A percentile compares a stretch with the other conserved stretches of the same genome.
Conservation (phyloP, 2,329 filamentous ascomycete species). For the Didymella keratinophila region DNA sequence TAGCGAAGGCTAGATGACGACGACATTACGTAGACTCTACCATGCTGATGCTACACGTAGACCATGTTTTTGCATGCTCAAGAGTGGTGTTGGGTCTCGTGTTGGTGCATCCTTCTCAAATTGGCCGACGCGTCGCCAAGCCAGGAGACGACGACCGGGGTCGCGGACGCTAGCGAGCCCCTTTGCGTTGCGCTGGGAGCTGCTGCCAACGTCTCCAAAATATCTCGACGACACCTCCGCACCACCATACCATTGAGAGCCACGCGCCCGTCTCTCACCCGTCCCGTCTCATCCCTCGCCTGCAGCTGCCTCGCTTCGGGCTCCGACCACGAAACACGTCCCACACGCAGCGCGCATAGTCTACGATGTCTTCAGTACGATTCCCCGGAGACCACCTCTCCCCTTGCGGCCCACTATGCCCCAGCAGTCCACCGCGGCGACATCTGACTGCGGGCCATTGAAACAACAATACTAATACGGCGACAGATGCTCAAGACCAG, state of each 20-base stretch:
- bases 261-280: constrained; percentile 26
- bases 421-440: constrained; percentile 25
- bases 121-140: constrained; percentile 36
- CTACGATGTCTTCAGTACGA: constrained; percentile 51
- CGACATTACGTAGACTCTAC: background rate
- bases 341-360: constrained; percentile 31
- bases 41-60: background rate
- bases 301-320: constrained; percentile 32
- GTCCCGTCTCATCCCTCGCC: constrained; percentile 32
- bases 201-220: constrained; percentile 52
- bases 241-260: constrained; percentile 36
- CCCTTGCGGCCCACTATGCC: constrained; percentile 34
- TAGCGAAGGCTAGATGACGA: background rate
- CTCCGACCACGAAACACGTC: constrained; percentile 28
- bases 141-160: constrained; percentile 45
- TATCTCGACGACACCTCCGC: constrained; percentile 48
- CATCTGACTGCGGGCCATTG: constrained; percentile 27
- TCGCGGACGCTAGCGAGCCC: constrained; percentile 48
- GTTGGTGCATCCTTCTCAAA: constrained; percentile 26
- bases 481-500: constrained; percentile 75
- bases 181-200: constrained; percentile 49
- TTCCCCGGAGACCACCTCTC: constrained; percentile 34
- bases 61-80: background rate
- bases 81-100: background rate
- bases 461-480: constrained; percentile 32